Evolutionary conservation across 345 rosid species (phyloP).

Genomic region (Murraya koenigii): DNA sequence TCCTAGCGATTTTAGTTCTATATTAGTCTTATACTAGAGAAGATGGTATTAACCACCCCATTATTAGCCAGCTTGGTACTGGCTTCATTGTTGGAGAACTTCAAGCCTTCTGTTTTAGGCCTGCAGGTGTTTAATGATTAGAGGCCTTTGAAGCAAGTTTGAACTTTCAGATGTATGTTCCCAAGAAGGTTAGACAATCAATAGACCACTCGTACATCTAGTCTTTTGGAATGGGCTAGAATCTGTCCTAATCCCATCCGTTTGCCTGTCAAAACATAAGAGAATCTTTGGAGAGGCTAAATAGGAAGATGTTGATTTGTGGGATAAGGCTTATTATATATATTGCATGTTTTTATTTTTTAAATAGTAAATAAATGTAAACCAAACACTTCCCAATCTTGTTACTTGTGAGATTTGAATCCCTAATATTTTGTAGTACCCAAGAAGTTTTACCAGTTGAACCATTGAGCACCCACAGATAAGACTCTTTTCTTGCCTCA

Average conservation of each 20-base stretch:
- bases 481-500: not conserved
- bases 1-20: not conserved
- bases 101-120: not conserved
- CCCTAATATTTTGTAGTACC: not conserved
- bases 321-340: not conserved
- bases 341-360: too few relatives aligned
- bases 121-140: slow-evolving; percentile 7
- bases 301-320: not conserved
- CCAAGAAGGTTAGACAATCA: not conserved
- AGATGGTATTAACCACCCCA: not conserved
- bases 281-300: not conserved
- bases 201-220: not conserved
- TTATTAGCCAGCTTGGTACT: not conserved
- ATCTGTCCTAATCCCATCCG: not conserved
- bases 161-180: not conserved
- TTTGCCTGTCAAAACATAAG: not conserved
- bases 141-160: not conserved
- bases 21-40: not conserved
- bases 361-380: too few relatives aligned
- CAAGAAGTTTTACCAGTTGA: not conserved
- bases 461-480: not conserved
- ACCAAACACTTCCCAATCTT: not conserved
- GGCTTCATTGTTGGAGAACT: not conserved
- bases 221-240: not conserved
- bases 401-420: not conserved